phyloP scores from a whole-genome alignment of 2,329 filamentous ascomycete species.

The Xylariaceae sp. region DNA sequence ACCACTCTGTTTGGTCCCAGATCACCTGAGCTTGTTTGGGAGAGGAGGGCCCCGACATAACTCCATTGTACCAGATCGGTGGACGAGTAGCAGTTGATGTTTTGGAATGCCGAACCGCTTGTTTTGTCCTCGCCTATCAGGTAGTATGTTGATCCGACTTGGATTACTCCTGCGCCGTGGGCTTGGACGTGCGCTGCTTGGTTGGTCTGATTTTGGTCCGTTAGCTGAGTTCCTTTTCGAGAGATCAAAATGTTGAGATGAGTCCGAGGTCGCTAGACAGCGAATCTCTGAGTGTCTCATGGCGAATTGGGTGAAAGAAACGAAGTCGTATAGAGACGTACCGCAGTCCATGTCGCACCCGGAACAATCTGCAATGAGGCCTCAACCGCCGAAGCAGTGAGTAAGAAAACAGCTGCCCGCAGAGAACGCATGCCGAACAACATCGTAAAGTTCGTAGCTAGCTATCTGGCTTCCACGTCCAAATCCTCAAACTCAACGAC shows the following conservation, averaged over 20 bases:
- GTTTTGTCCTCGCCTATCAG: slow-evolving; percentile 68
- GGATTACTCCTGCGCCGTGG: slow-evolving; percentile 61
- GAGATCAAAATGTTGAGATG: neutral
- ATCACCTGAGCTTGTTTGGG: slow-evolving; percentile 48
- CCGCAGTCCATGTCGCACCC: slow-evolving; percentile 28
- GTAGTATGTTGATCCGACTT: slow-evolving; percentile 58
- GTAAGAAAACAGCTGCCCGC: slow-evolving; percentile 17
- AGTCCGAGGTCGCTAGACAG: neutral
- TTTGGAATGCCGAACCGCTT: slow-evolving; percentile 56
- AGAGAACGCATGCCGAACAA: slow-evolving; percentile 3
- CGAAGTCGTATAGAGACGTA: slow-evolving; percentile 10
- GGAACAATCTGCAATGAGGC: slow-evolving; percentile 29
- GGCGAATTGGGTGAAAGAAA: too few relatives aligned
- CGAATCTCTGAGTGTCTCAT: neutral
- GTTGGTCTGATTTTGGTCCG: slow-evolving; percentile 10
- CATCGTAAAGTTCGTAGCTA: slow-evolving; percentile 6
- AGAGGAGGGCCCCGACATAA: slow-evolving; percentile 56
- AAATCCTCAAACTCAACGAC: neutral
- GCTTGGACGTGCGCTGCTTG: slow-evolving; percentile 56
- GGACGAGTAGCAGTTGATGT: slow-evolving; percentile 65
- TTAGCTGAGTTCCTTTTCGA: neutral
- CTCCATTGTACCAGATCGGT: slow-evolving; percentile 61
- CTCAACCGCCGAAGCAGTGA: slow-evolving; percentile 19
- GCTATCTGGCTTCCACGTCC: slow-evolving; percentile 2
- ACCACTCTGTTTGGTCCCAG: slow-evolving; percentile 60